Evolutionary conservation across 192 early-diverging fungal genomes (phyloP).

Genomic region (Funneliformis geosporum): DNA sequence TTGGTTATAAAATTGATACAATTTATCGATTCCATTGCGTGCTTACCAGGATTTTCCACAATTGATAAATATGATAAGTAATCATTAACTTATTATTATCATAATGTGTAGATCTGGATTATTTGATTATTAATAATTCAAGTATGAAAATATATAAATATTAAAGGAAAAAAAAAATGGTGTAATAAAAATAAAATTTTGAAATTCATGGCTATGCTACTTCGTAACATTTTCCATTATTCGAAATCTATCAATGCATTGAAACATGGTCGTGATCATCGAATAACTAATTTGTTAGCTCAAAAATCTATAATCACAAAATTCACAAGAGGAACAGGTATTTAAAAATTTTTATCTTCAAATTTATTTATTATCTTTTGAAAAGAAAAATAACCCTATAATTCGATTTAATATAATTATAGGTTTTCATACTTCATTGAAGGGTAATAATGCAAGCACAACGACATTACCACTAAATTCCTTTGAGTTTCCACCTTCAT

Average conservation of each 20-base stretch:
- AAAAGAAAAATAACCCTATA: background rate
- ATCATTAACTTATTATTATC: background rate
- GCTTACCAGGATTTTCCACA: background rate
- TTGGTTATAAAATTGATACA: background rate
- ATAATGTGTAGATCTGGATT: background rate
- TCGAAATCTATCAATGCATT: background rate
- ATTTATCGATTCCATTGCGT: background rate
- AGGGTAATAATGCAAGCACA: background rate
- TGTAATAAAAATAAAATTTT: background rate
- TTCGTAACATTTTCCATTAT: constrained; percentile 2
- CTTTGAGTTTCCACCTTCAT: background rate
- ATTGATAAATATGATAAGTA: too few relatives aligned
- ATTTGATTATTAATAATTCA: background rate
- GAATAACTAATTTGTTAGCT: background rate
- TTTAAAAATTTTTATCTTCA: background rate
- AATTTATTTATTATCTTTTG: background rate
- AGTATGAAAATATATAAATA: background rate
- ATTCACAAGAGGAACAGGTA: background rate
- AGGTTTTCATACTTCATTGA: background rate
- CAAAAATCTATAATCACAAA: background rate
- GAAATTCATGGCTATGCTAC: background rate
- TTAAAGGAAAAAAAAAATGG: background rate
- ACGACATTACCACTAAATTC: background rate
- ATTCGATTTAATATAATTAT: background rate
- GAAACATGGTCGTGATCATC: background rate